Conservation (phyloP, 352 stramenopile species). For the Phytophthora pini region DNA sequence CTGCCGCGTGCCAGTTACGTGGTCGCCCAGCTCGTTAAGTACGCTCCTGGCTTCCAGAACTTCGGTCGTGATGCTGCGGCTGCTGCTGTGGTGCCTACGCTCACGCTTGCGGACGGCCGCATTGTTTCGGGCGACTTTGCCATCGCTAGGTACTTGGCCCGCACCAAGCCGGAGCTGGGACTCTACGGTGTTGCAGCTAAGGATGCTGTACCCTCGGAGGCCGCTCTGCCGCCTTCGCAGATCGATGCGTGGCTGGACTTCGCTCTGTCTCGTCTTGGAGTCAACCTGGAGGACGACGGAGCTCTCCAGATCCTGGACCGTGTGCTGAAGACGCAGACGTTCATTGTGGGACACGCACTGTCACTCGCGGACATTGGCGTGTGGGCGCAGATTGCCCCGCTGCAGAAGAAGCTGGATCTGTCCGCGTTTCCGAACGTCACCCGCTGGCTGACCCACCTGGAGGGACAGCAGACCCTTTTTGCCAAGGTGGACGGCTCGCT, state of each 20-base stretch:
- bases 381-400: slow-evolving; percentile 77
- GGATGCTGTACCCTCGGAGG: slow-evolving; percentile 47
- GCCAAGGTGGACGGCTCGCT: slow-evolving; percentile 53
- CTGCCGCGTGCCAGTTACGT: slow-evolving; percentile 74
- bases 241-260: slow-evolving; percentile 96
- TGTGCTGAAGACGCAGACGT: slow-evolving; percentile 91
- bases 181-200: slow-evolving; percentile 66
- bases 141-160: slow-evolving; percentile 73
- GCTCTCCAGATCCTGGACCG: slow-evolving; percentile 89
- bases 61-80: slow-evolving; percentile 44
- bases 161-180: slow-evolving; percentile 46
- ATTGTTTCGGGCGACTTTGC: slow-evolving; percentile 86
- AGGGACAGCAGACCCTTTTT: slow-evolving; percentile 64
- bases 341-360: slow-evolving; percentile 93
- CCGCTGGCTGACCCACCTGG: slow-evolving; percentile 78
- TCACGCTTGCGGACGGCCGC: slow-evolving; percentile 55
- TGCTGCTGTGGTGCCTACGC: slow-evolving; percentile 67
- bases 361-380: slow-evolving; percentile 97
- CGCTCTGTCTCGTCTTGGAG: slow-evolving; percentile 63
- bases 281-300: slow-evolving; percentile 37
- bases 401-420: slow-evolving; percentile 55
- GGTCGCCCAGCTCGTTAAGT: slow-evolving; percentile 65
- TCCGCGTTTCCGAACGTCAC: slow-evolving; percentile 67
- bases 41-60: slow-evolving; percentile 59
- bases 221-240: slow-evolving; percentile 51